These are phyloP conservation scores for Metrosideros polymorpha DNA, from an alignment of 441 rosid species.

Conservation along the genomic window DNA sequence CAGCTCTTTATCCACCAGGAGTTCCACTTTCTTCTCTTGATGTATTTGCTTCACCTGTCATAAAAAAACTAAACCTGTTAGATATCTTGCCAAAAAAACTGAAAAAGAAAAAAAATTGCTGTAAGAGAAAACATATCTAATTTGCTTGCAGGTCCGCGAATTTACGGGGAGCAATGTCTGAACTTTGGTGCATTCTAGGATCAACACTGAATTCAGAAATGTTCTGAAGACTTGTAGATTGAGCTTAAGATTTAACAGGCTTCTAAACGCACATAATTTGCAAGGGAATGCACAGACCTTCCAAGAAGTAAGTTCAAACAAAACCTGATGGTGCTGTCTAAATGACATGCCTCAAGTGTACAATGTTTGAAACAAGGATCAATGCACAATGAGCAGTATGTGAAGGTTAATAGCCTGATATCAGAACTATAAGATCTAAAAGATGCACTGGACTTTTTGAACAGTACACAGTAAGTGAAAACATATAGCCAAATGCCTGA, in stretches of 20 bases:
- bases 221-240: neutral
- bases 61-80: neutral
- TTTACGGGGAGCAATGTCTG: neutral
- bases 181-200: neutral
- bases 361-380: neutral
- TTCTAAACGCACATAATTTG: neutral
- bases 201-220: neutral
- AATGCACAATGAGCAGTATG: neutral
- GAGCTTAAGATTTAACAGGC: neutral
- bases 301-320: neutral
- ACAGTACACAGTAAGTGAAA: neutral
- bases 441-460: neutral
- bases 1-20: slow-evolving; percentile 64
- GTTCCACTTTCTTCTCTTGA: slow-evolving; percentile 68
- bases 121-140: neutral
- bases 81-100: neutral
- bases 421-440: neutral
- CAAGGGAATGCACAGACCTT: neutral
- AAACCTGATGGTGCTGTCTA: neutral
- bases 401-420: neutral
- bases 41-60: slow-evolving; percentile 66
- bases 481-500: neutral
- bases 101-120: neutral
- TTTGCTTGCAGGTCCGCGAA: neutral
- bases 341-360: neutral